Conservation (phyloP, 2,329 filamentous ascomycete species). For the Monilinia polystroma region DNA sequence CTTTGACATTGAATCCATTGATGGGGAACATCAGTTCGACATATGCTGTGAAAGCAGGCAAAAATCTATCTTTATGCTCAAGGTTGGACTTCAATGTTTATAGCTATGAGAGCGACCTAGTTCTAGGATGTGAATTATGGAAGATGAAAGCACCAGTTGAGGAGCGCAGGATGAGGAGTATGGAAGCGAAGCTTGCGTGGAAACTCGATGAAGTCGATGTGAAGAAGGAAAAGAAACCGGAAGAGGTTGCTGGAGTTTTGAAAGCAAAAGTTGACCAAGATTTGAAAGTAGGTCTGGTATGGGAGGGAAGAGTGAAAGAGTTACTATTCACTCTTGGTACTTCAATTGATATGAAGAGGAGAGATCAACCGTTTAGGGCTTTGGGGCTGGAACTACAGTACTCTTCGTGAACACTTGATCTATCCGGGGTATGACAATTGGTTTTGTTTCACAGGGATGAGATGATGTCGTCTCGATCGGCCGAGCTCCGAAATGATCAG, state of each 20-base stretch:
- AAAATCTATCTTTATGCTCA: constrained; percentile 80
- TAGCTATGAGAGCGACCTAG: constrained; percentile 93
- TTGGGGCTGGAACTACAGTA: constrained; percentile 80
- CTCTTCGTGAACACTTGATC: constrained; percentile 61
- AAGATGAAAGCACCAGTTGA: constrained; percentile 50
- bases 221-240: constrained; percentile 45
- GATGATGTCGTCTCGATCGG: not conserved
- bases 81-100: constrained; percentile 97
- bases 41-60: constrained; percentile 86
- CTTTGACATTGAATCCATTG: constrained; percentile 86
- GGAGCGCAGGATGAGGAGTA: constrained; percentile 46
- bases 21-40: constrained; percentile 92
- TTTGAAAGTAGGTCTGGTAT: constrained; percentile 79
- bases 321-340: constrained; percentile 88
- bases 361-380: constrained; percentile 74
- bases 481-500: constrained; percentile 7
- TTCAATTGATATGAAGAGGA: constrained; percentile 73
- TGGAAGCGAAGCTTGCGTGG: constrained; percentile 56
- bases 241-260: constrained; percentile 79
- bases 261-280: constrained; percentile 90
- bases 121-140: constrained; percentile 92
- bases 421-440: not conserved
- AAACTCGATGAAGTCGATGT: constrained; percentile 44
- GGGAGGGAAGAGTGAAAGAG: constrained; percentile 92
- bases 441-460: not conserved